Evolutionary conservation across 768 basidiomycete species (phyloP).

Genomic region (Tricholoma furcatifolium): DNA sequence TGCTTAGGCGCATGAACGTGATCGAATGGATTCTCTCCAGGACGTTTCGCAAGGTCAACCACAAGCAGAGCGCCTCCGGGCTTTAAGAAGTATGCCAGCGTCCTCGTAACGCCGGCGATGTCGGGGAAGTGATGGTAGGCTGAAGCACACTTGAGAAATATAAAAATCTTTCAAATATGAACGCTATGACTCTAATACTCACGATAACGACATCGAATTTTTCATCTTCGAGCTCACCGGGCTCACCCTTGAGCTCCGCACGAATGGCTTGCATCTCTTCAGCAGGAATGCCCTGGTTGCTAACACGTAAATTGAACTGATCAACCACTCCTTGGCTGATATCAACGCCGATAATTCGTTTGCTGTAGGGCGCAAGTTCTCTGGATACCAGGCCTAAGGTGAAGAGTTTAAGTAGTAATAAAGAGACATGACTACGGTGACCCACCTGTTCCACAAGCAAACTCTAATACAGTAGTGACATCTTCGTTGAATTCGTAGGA

Average conservation of each 20-base stretch:
- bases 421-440: neutral
- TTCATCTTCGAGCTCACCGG: conserved; percentile 45
- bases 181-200: conserved; percentile 22
- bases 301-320: conserved; percentile 55
- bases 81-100: conserved; percentile 57
- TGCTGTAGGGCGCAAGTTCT: conserved; percentile 57
- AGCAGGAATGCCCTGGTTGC: conserved; percentile 57
- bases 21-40: conserved; percentile 2
- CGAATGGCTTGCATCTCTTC: conserved; percentile 71
- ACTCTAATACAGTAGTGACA: conserved; percentile 63
- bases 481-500: conserved; percentile 53
- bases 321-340: conserved; percentile 73
- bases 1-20: conserved; percentile 10
- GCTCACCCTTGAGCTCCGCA: conserved; percentile 44
- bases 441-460: conserved; percentile 67
- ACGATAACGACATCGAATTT: conserved; percentile 75
- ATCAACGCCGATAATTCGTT: conserved; percentile 70
- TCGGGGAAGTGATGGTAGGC: conserved; percentile 68
- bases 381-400: conserved; percentile 59
- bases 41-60: conserved; percentile 38
- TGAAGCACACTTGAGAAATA: conserved; percentile 49
- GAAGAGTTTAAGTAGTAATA: neutral
- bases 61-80: conserved; percentile 62
- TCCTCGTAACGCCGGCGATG: conserved; percentile 48
- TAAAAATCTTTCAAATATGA: neutral